Evolutionary conservation across 1,284 basidiomycete species (phyloP), one percentile per base, ranked within the genome.

Genomic region (Apiotrichum montevideense): DNA sequence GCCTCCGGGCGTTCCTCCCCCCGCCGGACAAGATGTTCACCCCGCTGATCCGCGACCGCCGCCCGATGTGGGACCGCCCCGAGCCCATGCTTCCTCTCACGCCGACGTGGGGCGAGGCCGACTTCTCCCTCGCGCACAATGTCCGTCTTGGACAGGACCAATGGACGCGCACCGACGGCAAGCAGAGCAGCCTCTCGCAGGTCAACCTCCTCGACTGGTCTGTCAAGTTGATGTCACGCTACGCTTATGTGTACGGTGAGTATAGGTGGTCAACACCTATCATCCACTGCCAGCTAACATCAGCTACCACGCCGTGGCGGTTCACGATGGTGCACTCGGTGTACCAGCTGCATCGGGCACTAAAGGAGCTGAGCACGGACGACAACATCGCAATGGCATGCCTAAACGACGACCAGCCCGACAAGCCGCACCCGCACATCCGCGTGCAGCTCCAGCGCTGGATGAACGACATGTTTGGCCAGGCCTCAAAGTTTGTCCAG

Each of bases 1-100:
- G 75, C 1, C 54, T 78, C 5, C 62, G 63, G 9, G 75, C 73
- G 0, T 68, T 78, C 58, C 55, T 78, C 10, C 77, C 77, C 5
- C 32, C 35, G 4, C 43, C 21, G 4, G 60, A 65, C 21, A 54
- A 63, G 40, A 35, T 59, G 13, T 62, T 51, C 37, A 53, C 58
- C 32, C 61, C 63, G 6, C 56, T 63, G 1, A 37, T 51, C n/a
- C 37, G 56, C 34, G 21, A 21, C 21, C 13, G 35, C 2, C 32
- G 32, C 21, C 46, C 33, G 3, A 52, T 50, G 53, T 71, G 66
- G 65, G 62, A 66, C 35, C 60, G 67, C 46, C 13, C 43, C 35
- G 69, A 71, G 51, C 69, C 69, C 5, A 65, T 69, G 46, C 58
- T 71, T 35, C 69, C 67, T 10, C 56, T 71, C 35, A 64, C 61